Evolutionary conservation across 2,329 filamentous ascomycete genomes (phyloP).

Genomic region (Beauveria caledonica): DNA sequence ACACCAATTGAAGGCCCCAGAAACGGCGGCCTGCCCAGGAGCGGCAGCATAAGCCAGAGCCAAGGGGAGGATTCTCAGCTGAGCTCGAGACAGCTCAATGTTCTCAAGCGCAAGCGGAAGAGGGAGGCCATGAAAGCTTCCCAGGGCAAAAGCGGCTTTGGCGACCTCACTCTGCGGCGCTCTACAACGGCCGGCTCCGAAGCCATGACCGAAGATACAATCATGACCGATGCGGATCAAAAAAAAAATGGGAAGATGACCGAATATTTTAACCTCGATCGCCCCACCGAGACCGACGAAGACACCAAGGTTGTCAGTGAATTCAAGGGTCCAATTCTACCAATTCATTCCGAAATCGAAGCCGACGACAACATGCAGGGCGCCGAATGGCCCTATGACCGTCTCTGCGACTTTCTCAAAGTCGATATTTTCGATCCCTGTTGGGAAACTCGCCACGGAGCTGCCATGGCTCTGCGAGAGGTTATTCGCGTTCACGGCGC

Average conservation of each 20-base stretch:
- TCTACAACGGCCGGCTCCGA: slow-evolving; percentile 54
- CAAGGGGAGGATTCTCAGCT: slow-evolving; percentile 59
- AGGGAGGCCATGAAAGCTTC: slow-evolving; percentile 78
- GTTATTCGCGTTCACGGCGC: slow-evolving; percentile 84
- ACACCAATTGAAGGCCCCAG: slow-evolving; percentile 34
- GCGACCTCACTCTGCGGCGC: slow-evolving; percentile 69
- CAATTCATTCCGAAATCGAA: slow-evolving; percentile 81
- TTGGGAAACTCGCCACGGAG: slow-evolving; percentile 95
- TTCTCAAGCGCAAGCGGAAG: slow-evolving; percentile 89
- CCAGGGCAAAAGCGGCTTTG: slow-evolving; percentile 78
- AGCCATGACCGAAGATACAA: slow-evolving; percentile 52
- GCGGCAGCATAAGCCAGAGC: slow-evolving; percentile 30
- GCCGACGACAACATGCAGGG: slow-evolving; percentile 69
- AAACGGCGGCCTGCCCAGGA: slow-evolving; percentile 25
- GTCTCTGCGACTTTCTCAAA: slow-evolving; percentile 87
- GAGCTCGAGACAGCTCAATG: slow-evolving; percentile 90
- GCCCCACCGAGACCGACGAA: slow-evolving; percentile 70
- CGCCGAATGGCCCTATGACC: slow-evolving; percentile 86
- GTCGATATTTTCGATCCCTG: slow-evolving; percentile 87
- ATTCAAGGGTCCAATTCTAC: slow-evolving; percentile 76
- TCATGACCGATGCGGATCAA: slow-evolving; percentile 40
- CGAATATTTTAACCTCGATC: slow-evolving; percentile 89
- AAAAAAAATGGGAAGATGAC: slow-evolving; percentile 57
- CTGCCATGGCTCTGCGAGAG: slow-evolving; percentile 89
- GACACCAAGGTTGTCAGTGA: slow-evolving; percentile 89